A percentile compares a stretch with the other conserved stretches of the same genome.
These are phyloP conservation scores for Penicillium verhagenii DNA, from an alignment of 495 filamentous ascomycete genomes.

Conservation along the genomic window DNA sequence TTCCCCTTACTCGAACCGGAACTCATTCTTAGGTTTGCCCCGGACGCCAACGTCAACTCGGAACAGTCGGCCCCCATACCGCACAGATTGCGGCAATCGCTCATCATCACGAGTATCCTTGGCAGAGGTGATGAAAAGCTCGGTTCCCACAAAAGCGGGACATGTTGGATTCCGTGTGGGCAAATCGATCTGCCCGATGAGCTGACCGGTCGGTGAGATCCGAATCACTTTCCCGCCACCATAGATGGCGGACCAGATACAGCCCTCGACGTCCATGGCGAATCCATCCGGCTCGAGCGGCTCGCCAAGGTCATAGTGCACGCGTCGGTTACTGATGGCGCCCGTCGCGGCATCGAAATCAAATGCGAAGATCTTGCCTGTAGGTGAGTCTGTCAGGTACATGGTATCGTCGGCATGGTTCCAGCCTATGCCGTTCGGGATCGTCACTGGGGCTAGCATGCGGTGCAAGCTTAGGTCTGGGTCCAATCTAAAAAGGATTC, in stretches of 20 bases:
- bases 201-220: conserved; percentile 60
- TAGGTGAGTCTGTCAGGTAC: conserved; percentile 80
- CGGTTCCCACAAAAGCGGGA: conserved; percentile 68
- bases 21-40: conserved; percentile 57
- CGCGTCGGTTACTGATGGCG: conserved; percentile 61
- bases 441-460: conserved; percentile 63
- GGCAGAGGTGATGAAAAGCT: conserved; percentile 74
- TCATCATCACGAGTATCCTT: conserved; percentile 55
- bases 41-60: conserved; percentile 64
- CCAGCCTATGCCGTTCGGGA: conserved; percentile 86
- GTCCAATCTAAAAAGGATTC: conserved; percentile 63
- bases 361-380: conserved; percentile 68
- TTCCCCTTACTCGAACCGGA: conserved; percentile 29
- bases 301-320: conserved; percentile 41
- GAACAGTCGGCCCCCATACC: conserved; percentile 65
- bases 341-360: conserved; percentile 68
- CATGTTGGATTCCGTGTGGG: conserved; percentile 72
- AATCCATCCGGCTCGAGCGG: conserved; percentile 70
- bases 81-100: conserved; percentile 53
- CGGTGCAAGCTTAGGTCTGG: conserved; percentile 59
- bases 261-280: conserved; percentile 68
- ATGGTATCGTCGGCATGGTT: conserved; percentile 67
- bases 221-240: conserved; percentile 67
- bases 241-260: conserved; percentile 77
- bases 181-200: conserved; percentile 64